Evolutionary conservation across 805 yeast species (phyloP).

Genomic region (Metschnikowia sp.): DNA sequence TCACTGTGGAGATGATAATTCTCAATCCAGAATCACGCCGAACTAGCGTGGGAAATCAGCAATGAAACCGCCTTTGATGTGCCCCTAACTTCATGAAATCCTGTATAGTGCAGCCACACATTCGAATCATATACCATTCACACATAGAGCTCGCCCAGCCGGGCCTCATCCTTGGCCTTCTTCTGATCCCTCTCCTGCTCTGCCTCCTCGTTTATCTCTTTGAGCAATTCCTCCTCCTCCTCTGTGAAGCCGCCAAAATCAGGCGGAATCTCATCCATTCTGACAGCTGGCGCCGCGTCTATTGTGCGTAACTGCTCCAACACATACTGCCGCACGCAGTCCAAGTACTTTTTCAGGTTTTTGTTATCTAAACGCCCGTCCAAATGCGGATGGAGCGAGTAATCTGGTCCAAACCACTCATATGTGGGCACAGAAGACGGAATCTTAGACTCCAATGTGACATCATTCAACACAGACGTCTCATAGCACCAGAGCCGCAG

Average conservation of each 20-base stretch:
- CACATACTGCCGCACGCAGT: constrained; percentile 69
- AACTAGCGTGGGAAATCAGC: no score
- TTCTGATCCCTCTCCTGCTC: constrained; percentile 14
- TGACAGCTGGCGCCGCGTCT: constrained; percentile 92
- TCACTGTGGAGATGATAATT: no score
- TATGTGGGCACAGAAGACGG: constrained; percentile 75
- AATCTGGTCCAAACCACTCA: constrained; percentile 87
- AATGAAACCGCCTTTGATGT: no score
- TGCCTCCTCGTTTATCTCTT: constrained; percentile 35
- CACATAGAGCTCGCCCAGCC: constrained; percentile 20
- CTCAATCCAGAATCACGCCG: no score
- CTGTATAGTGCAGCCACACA: no score
- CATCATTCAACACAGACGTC: constrained; percentile 75
- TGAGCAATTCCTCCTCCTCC: constrained; percentile 38
- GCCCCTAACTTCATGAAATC: not conserved
- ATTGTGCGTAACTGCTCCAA: constrained; percentile 77
- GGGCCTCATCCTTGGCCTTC: constrained; percentile 27
- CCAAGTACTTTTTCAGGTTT: constrained; percentile 78
- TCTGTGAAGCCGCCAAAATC: constrained; percentile 42
- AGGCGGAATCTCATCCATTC: constrained; percentile 89
- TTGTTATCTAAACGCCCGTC: constrained; percentile 67
- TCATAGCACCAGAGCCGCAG: constrained; percentile 95
- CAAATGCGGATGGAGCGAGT: constrained; percentile 72
- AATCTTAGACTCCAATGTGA: constrained; percentile 38
- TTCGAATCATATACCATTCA: not conserved